Percentiles rank a stretch among this genome's conserved stretches.
phyloP scores from a whole-genome alignment of 257 asterid species.

The Nicotiana undulata region DNA sequence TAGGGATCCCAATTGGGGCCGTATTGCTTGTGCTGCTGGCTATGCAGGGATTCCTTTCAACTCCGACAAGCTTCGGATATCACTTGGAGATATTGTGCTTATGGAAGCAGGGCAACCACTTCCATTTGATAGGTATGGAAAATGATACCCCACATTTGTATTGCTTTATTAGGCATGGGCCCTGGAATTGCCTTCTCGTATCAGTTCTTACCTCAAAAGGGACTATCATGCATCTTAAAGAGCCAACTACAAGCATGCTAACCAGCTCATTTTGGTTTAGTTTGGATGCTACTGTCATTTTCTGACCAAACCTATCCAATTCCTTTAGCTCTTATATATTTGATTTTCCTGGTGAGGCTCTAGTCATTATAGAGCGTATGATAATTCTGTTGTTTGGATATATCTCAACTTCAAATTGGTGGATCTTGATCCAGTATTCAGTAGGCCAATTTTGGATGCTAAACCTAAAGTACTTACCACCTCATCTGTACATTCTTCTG shows the following conservation, averaged over 20 bases:
- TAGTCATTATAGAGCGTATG: not conserved
- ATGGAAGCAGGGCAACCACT: conserved; percentile 95
- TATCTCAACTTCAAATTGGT: not conserved
- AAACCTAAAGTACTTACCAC: not conserved
- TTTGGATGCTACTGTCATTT: not conserved
- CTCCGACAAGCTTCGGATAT: conserved; percentile 58
- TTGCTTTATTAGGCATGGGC: not conserved
- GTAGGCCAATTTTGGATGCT: not conserved
- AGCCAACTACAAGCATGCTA: not conserved
- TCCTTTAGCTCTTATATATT: not conserved
- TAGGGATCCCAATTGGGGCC: conserved; percentile 98
- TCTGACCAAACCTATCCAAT: not conserved
- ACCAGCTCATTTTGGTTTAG: not conserved
- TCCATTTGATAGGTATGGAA: conserved; percentile 66
- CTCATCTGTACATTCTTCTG: not conserved
- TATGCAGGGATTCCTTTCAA: conserved; percentile 77
- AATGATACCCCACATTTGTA: not conserved
- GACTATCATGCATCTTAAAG: not conserved
- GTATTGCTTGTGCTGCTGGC: conserved; percentile 97
- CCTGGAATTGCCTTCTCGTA: not conserved
- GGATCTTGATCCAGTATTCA: not conserved
- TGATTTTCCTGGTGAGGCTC: not conserved
- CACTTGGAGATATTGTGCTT: conserved; percentile 71
- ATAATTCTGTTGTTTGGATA: not conserved
- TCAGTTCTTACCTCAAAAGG: not conserved